Evolutionary conservation across 2,329 filamentous ascomycete species (phyloP).

Genomic region (Teratosphaeria nubilosa): DNA sequence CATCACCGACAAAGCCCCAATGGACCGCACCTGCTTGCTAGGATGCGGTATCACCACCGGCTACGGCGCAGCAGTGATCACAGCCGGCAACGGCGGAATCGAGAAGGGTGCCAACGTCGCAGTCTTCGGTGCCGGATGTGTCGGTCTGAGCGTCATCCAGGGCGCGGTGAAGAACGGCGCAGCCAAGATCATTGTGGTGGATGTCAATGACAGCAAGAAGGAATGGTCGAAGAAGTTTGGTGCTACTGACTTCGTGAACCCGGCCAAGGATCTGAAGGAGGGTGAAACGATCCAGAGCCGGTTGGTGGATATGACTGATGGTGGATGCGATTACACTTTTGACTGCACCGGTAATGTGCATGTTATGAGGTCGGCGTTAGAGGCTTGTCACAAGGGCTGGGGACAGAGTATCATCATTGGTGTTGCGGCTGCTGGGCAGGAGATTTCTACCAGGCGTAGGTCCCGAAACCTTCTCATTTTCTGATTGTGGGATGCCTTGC

Average conservation of each 20-base stretch:
- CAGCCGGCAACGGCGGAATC: constrained; percentile 57
- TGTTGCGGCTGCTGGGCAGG: constrained; percentile 89
- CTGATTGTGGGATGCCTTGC: background rate
- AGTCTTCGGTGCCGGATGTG: constrained; percentile 90
- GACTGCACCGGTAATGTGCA: constrained; percentile 96
- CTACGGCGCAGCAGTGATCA: constrained; percentile 90
- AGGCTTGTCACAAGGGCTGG: constrained; percentile 99
- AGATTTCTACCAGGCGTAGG: constrained; percentile 88
- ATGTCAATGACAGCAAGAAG: constrained; percentile 84
- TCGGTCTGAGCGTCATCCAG: constrained; percentile 90
- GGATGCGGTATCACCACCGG: constrained; percentile 98
- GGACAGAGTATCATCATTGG: constrained; percentile 96
- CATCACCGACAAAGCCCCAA: constrained; percentile 79
- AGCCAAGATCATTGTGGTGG: constrained; percentile 64
- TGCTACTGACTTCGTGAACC: constrained; percentile 94
- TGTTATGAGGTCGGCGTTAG: constrained; percentile 90
- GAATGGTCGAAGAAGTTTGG: constrained; percentile 90
- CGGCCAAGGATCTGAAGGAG: constrained; percentile 50
- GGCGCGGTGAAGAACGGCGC: constrained; percentile 80
- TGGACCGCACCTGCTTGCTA: constrained; percentile 91
- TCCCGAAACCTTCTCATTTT: constrained; percentile 18
- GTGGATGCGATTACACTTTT: constrained; percentile 97
- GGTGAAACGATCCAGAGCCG: constrained; percentile 80
- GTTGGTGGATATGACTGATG: constrained; percentile 94
- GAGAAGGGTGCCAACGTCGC: constrained; percentile 85